Base-by-base conservation (phyloP, 228 moss, liverwort and hornwort genomes). In the Sphagnum magellanicum region DNA sequence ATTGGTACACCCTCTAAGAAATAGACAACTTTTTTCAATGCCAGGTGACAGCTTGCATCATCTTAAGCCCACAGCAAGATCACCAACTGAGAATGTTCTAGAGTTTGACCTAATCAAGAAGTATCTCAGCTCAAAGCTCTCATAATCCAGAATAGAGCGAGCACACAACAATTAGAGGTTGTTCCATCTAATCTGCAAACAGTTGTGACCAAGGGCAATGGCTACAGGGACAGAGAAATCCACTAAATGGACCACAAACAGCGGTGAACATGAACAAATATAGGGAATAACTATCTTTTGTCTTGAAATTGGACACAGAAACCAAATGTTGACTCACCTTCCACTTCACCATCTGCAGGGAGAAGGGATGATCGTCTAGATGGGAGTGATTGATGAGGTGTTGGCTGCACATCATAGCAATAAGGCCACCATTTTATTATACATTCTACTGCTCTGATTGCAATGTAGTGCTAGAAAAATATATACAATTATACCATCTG, bases 361-460 rank as follows among this genome's bases (percentile, higher is more conserved):
- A 81, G 79, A 75, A 83, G 84, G 77, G 84, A 84, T 72, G 87
- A 79, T 72, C 87, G 81, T 58, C 87, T 76, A 13, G 81, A 79
- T 49, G 84, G 77, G 48, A 71, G 77, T 63, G 79, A 77, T 66
- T 79, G 87, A 76, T 87, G 84, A 11, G 84, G 77, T 61, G 87
- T 84, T 53, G 84, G 87, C 87, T 87, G 73, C 74, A 79, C 60
- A 75, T 32, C 50, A 58, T 74, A 32, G 58, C 67, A 59, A 64
- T 63, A 49, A 55, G 63, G 70, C 60, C 16, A 5, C 5, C n/a
- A 5, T 16, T 14, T 14, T 5, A 60, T 14, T 14, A 60, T 16
- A 5, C 16, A 16, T 60, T 60, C 16, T 6, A 0, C 14, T 7
- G 60, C 5, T 60, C 16, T 16, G 16, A 16, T 32, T 32, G 4